Percentiles rank a stretch among this genome's conserved stretches.
Evolutionary conservation across 83 land plant species (phyloP).

Genomic region (Diphasiastrum complanatum): DNA sequence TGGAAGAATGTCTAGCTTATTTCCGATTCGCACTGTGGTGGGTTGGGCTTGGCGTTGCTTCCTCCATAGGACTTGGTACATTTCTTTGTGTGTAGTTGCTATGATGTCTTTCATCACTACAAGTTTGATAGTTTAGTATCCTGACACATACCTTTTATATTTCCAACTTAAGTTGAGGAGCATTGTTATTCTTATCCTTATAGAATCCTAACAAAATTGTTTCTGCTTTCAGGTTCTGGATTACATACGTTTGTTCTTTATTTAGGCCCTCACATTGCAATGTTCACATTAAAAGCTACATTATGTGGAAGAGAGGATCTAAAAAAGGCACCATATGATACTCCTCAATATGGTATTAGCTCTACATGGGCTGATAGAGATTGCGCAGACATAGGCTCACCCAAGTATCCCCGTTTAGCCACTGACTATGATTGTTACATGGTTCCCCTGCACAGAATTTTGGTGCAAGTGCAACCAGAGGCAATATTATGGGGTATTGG

Average conservation of each 20-base stretch:
- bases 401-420: constrained; percentile 36
- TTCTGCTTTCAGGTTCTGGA: constrained; percentile 52
- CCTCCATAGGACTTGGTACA: constrained; percentile 96
- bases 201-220: background rate
- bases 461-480: constrained; percentile 78
- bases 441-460: constrained; percentile 60
- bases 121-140: too few species aligned
- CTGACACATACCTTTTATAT: too few species aligned
- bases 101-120: too few species aligned
- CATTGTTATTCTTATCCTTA: background rate
- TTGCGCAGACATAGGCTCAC: constrained; percentile 64
- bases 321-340: constrained; percentile 81
- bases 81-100: background rate
- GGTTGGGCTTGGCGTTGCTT: constrained; percentile 84
- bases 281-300: constrained; percentile 68
- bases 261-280: constrained; percentile 86
- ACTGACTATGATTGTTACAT: constrained; percentile 38
- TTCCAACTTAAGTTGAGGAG: too few species aligned
- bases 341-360: constrained; percentile 55
- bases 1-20: constrained; percentile 49
- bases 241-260: constrained; percentile 93
- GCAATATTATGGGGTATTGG: constrained; percentile 98
- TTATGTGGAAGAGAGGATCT: constrained; percentile 87
- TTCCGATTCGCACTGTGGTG: constrained; percentile 71
- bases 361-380: constrained; percentile 79